Conservation (phyloP, 208 protist genomes). For the Acanthamoeba sp. region DNA sequence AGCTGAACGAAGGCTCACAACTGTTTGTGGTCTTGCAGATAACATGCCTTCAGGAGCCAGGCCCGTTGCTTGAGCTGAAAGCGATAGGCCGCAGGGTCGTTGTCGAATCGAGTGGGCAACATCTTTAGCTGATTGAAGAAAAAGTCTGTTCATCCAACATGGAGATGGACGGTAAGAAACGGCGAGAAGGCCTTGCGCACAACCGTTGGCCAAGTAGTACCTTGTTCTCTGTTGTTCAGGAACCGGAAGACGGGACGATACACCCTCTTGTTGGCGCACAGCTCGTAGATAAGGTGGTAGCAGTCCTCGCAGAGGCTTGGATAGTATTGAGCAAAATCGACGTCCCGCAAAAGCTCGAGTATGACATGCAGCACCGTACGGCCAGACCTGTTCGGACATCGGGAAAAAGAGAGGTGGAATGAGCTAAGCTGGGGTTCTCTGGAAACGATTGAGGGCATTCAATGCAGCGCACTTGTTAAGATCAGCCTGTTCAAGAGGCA, state of each 20-base stretch:
- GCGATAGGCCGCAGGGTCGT: background rate
- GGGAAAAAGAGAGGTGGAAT: background rate
- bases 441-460: background rate
- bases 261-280: slow-evolving; percentile 10
- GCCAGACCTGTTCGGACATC: background rate
- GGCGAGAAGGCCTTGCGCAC: background rate
- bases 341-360: background rate
- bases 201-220: background rate
- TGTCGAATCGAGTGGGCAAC: background rate
- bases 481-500: slow-evolving; percentile 39
- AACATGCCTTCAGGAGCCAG: slow-evolving; percentile 36
- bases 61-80: slow-evolving; percentile 28
- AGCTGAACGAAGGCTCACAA: no score
- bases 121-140: slow-evolving; percentile 36
- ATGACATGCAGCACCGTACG: slow-evolving; percentile 36
- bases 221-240: slow-evolving; percentile 27
- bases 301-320: slow-evolving; percentile 37
- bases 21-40: background rate
- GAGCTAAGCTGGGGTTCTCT: background rate
- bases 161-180: background rate
- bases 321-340: background rate
- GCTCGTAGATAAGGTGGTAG: slow-evolving; percentile 58
- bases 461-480: slow-evolving; percentile 1
- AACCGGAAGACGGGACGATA: slow-evolving; percentile 26
- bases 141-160: background rate